Percentiles rank a stretch among this genome's conserved stretches.
Conservation (phyloP, 2,329 filamentous ascomycete species). For the Cercospora nicotianae region DNA sequence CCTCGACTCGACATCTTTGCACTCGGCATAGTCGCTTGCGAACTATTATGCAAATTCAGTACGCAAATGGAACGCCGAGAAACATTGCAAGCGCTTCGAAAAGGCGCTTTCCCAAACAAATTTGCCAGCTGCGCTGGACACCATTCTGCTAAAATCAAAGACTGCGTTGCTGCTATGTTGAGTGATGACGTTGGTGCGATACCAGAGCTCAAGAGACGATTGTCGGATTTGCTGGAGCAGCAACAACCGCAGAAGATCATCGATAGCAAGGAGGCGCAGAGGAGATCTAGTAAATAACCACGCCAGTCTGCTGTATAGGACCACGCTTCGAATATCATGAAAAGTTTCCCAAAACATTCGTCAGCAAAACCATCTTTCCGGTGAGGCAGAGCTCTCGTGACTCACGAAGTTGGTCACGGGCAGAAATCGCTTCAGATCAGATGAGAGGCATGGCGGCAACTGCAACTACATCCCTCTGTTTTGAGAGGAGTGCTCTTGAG, state of each 20-base stretch:
- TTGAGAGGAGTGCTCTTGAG: too few relatives aligned
- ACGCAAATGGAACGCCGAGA: constrained; percentile 46
- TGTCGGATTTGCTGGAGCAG: constrained; percentile 4
- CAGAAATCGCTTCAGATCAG: too few relatives aligned
- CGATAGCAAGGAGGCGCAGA: background rate
- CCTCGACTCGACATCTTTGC: constrained; percentile 61
- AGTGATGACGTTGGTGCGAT: constrained; percentile 5
- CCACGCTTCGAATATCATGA: too few relatives aligned
- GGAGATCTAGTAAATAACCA: constrained; percentile 8
- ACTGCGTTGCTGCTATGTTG: constrained; percentile 21
- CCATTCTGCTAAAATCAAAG: constrained; percentile 15
- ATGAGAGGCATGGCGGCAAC: too few relatives aligned
- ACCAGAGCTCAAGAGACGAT: constrained; percentile 8
- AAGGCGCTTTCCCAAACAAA: constrained; percentile 19
- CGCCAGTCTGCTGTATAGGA: too few relatives aligned
- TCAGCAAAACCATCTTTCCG: too few relatives aligned
- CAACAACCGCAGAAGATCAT: background rate
- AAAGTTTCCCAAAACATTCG: too few relatives aligned
- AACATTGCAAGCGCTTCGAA: constrained; percentile 38
- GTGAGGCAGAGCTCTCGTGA: too few relatives aligned
- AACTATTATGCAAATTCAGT: constrained; percentile 57
- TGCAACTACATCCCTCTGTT: too few relatives aligned
- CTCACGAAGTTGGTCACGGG: too few relatives aligned
- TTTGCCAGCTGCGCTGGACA: constrained; percentile 19
- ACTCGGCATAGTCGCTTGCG: constrained; percentile 62